A percentile compares a stretch with the other conserved stretches of the same genome.
phyloP scores from a whole-genome alignment of 306 rosid genomes.

The Lablab purpureus region DNA sequence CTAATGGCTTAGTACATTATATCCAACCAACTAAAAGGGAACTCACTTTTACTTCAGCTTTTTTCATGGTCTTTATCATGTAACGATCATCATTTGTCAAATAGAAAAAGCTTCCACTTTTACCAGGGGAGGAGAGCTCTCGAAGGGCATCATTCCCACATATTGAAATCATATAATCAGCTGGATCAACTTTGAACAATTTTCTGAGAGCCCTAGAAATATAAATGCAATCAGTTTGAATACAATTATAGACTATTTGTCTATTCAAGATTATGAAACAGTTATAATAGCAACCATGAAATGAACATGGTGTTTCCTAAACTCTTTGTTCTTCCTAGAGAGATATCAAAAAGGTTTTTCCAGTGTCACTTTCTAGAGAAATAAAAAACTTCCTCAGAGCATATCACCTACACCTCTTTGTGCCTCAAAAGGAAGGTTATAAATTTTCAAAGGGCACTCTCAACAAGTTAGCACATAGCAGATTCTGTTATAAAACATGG shows the following conservation, averaged over 20 bases:
- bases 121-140: slow-evolving; percentile 96
- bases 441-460: slow-evolving; percentile 37
- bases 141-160: slow-evolving; percentile 95
- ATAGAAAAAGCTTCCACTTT: slow-evolving; percentile 97
- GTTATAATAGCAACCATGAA: background rate
- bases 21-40: slow-evolving; percentile 23
- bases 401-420: slow-evolving; percentile 12
- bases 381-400: slow-evolving; percentile 21
- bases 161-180: slow-evolving; percentile 97
- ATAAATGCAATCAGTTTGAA: slow-evolving; percentile 41
- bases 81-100: slow-evolving; percentile 90
- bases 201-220: slow-evolving; percentile 87
- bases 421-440: slow-evolving; percentile 31
- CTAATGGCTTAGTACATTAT: slow-evolving; percentile 5
- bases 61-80: slow-evolving; percentile 97
- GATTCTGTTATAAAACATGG: slow-evolving; percentile 28
- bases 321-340: background rate
- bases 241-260: slow-evolving; percentile 14
- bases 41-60: slow-evolving; percentile 95
- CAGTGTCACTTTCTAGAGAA: slow-evolving; percentile 9
- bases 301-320: background rate
- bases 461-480: slow-evolving; percentile 16
- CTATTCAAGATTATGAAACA: slow-evolving; percentile 7
- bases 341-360: background rate
- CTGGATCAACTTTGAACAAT: slow-evolving; percentile 92